Evolutionary conservation across 768 basidiomycete species (phyloP).

Genomic region (Tulasnella sp.): DNA sequence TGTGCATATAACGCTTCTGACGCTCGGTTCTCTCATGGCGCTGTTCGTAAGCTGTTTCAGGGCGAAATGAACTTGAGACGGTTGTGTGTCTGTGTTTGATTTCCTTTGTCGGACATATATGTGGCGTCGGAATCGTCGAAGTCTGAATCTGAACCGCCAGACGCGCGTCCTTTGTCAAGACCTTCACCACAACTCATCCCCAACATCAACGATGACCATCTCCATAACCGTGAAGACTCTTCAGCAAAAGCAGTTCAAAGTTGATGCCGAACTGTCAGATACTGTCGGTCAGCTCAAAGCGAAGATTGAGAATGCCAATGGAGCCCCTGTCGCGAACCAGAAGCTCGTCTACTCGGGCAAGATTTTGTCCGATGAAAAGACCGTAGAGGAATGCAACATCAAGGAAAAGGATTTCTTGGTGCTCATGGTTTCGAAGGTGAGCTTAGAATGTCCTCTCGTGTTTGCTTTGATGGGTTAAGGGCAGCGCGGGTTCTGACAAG

Average conservation of each 20-base stretch:
- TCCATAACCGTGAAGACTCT: conserved; percentile 82
- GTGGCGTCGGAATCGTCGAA: neutral
- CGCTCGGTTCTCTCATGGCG: neutral
- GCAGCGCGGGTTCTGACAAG: neutral
- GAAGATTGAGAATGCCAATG: conserved; percentile 69
- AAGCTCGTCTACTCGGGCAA: conserved; percentile 97
- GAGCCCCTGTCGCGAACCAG: conserved; percentile 60
- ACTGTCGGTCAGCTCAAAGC: conserved; percentile 70
- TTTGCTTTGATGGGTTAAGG: conserved; percentile 7
- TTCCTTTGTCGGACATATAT: neutral
- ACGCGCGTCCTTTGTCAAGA: conserved; percentile 1
- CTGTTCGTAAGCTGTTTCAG: neutral
- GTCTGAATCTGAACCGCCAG: neutral
- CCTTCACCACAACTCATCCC: neutral
- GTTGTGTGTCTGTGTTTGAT: neutral
- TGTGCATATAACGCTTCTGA: neutral
- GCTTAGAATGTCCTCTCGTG: conserved; percentile 14
- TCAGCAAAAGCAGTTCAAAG: conserved; percentile 83
- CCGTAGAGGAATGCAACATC: conserved; percentile 76
- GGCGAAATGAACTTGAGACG: neutral
- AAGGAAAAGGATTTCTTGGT: conserved; percentile 99
- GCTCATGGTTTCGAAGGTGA: conserved; percentile 96
- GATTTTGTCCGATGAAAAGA: conserved; percentile 80
- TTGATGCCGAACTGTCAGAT: conserved; percentile 66
- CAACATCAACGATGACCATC: neutral